Evolutionary conservation across 257 asterid genomes (phyloP).

Genomic region (Capsicum baccatum): DNA sequence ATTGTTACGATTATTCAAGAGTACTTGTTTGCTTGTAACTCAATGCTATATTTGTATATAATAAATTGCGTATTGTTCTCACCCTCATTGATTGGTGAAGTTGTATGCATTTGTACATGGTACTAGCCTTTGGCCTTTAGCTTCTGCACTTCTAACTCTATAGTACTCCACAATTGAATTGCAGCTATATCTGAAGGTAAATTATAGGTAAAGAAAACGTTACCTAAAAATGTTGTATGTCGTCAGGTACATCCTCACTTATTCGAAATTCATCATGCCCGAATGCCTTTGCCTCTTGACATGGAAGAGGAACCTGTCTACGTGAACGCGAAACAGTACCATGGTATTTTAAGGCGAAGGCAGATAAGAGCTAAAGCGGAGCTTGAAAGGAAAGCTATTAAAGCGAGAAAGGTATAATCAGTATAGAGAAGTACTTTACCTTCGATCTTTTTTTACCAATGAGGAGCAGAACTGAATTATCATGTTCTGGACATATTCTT

Average conservation of each 20-base stretch:
- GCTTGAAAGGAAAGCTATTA: constrained; percentile 65
- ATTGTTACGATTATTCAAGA: neutral
- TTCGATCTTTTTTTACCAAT: neutral
- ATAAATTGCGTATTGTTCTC: neutral
- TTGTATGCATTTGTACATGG: constrained; percentile 22
- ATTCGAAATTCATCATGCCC: constrained; percentile 61
- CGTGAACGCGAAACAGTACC: constrained; percentile 85
- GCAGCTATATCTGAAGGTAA: neutral
- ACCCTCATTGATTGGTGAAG: constrained; percentile 21
- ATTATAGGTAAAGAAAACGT: neutral
- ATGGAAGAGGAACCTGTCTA: constrained; percentile 90
- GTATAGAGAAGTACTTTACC: neutral
- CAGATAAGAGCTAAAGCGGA: constrained; percentile 84
- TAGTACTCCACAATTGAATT: neutral
- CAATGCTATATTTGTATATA: neutral
- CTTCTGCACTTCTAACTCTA: neutral
- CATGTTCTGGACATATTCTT: neutral
- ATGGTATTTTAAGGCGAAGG: constrained; percentile 79
- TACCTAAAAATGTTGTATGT: constrained; percentile 11
- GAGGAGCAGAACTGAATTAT: neutral
- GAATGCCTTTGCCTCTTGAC: constrained; percentile 81
- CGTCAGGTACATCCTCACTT: constrained; percentile 68
- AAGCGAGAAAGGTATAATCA: constrained; percentile 65
- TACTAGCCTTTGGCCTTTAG: constrained; percentile 9
- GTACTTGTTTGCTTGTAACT: neutral